Percentiles rank a stretch among this genome's conserved stretches.
phyloP scores from a whole-genome alignment of 2,329 filamentous ascomycete genomes.

The Botrytis porri region DNA sequence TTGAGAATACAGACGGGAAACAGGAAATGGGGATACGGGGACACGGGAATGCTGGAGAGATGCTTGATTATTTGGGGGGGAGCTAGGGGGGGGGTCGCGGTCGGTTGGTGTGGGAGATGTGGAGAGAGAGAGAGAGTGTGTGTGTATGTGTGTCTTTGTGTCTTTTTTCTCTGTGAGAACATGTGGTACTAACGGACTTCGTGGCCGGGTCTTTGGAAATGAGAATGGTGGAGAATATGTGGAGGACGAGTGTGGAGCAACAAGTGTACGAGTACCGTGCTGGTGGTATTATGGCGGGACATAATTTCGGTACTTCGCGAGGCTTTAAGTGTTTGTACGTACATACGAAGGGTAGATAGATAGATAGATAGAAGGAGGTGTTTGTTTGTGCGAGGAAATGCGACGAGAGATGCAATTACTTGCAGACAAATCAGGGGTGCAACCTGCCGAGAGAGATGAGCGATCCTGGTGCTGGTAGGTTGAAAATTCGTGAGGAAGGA shows the following conservation, averaged over 20 bases:
- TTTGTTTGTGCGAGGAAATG: background rate
- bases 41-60: background rate
- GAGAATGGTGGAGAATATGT: background rate
- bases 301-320: background rate
- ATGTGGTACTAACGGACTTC: background rate
- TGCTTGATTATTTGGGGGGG: background rate
- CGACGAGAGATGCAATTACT: background rate
- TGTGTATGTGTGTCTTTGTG: too few relatives aligned
- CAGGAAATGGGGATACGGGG: background rate
- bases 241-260: background rate
- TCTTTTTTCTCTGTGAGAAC: background rate
- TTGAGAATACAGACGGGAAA: background rate
- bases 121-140: too few relatives aligned
- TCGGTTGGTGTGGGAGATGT: background rate
- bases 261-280: slow-evolving; percentile 5
- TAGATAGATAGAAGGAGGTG: too few relatives aligned
- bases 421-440: background rate
- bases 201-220: background rate
- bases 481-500: background rate
- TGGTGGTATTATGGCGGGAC: background rate
- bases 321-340: background rate
- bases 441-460: slow-evolving; percentile 2
- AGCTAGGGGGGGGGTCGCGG: background rate
- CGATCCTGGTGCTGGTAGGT: background rate
- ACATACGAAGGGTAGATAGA: background rate